Evolutionary conservation across 73 alveolate genomes (phyloP).

Genomic region (Tetrahymena thermophila): DNA sequence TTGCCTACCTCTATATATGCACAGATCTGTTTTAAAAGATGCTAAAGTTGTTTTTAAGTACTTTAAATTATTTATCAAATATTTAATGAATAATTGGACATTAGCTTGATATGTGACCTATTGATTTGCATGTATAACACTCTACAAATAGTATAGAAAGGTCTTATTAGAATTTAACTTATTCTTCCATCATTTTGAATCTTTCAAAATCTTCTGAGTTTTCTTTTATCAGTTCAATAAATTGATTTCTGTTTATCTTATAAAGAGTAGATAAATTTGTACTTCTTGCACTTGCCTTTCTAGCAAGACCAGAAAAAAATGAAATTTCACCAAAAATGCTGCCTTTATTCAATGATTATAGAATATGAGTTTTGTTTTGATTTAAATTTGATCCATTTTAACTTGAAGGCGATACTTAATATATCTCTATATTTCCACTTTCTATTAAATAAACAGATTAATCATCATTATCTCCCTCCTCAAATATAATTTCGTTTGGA

Average conservation of each 20-base stretch:
- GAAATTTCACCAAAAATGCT: neutral
- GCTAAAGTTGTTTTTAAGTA: neutral
- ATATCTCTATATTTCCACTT: neutral
- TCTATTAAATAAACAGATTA: neutral
- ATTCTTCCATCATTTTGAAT: neutral
- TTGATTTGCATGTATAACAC: neutral
- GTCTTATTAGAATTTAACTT: neutral
- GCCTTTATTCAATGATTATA: neutral
- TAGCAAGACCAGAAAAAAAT: neutral
- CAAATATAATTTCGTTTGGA: neutral
- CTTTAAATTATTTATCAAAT: neutral
- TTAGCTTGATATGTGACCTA: neutral
- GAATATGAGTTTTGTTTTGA: neutral
- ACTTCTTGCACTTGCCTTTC: neutral
- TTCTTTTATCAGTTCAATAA: neutral
- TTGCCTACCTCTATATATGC: neutral
- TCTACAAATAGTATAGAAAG: neutral
- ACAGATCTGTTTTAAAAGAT: neutral
- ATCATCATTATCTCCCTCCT: neutral
- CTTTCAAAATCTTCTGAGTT: neutral
- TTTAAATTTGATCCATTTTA: neutral
- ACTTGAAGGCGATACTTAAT: neutral
- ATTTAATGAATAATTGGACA: neutral
- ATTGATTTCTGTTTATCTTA: neutral
- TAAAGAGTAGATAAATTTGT: neutral